These are phyloP conservation scores for Alnus rubra DNA, from an alignment of 306 rosid species.

Conservation along the genomic window DNA sequence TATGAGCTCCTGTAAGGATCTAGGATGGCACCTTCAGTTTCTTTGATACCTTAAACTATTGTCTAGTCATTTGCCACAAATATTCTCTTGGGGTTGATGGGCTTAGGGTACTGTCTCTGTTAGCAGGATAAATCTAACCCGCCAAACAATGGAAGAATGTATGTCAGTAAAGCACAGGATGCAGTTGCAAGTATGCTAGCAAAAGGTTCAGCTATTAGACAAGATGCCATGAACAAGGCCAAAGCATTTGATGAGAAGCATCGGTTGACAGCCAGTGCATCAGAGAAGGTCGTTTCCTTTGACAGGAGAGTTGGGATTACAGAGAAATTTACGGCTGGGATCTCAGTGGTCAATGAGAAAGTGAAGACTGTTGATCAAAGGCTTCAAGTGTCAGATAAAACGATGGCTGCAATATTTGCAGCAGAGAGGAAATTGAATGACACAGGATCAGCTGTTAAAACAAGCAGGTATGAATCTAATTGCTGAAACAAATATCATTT, in stretches of 20 bases:
- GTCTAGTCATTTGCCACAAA: neutral
- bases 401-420: slow-evolving; percentile 88
- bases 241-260: slow-evolving; percentile 98
- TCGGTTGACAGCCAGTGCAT: slow-evolving; percentile 77
- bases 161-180: slow-evolving; percentile 76
- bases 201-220: slow-evolving; percentile 81
- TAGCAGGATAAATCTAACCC: slow-evolving; percentile 50
- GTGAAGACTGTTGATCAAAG: slow-evolving; percentile 86
- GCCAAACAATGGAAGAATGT: slow-evolving; percentile 54
- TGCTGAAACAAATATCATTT: neutral
- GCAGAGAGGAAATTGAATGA: slow-evolving; percentile 85
- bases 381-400: slow-evolving; percentile 88
- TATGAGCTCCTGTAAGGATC: neutral
- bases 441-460: slow-evolving; percentile 93
- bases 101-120: slow-evolving; percentile 22
- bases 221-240: slow-evolving; percentile 88
- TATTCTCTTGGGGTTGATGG: slow-evolving; percentile 14
- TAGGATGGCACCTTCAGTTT: slow-evolving; percentile 9
- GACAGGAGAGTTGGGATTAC: slow-evolving; percentile 81
- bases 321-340: slow-evolving; percentile 77
- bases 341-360: slow-evolving; percentile 84
- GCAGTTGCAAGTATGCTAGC: slow-evolving; percentile 73
- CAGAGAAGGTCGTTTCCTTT: slow-evolving; percentile 79
- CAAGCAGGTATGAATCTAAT: slow-evolving; percentile 66
- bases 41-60: neutral